phyloP scores from a whole-genome alignment of 805 yeast genomes.

The Hanseniaspora occidentalis region DNA sequence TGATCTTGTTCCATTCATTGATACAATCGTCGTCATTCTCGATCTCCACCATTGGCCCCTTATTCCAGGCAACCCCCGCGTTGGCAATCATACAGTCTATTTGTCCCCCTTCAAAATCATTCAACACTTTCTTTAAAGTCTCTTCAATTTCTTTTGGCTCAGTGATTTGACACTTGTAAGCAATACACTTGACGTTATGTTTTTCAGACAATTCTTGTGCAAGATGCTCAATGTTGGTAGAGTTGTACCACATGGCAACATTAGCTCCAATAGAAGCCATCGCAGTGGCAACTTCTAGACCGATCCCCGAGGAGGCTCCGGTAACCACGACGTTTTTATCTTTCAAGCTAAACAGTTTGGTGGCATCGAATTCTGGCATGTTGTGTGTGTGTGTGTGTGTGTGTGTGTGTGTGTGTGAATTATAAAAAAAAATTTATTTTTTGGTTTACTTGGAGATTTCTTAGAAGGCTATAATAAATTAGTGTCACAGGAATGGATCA shows the following conservation, averaged over 20 bases:
- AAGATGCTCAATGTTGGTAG: conserved; percentile 32
- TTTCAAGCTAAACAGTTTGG: conserved; percentile 54
- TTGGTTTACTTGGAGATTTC: no score
- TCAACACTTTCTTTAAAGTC: conserved; percentile 27
- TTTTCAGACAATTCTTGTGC: conserved; percentile 28
- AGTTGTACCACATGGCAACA: conserved; percentile 57
- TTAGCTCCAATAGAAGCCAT: conserved; percentile 83
- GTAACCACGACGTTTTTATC: conserved; percentile 77
- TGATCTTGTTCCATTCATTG: conserved; percentile 57
- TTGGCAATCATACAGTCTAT: conserved; percentile 80
- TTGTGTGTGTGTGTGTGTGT: conserved; percentile 11
- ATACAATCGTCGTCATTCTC: conserved; percentile 26
- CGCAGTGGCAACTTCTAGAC: conserved; percentile 70
- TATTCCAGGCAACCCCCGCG: conserved; percentile 79
- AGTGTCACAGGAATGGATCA: no score
- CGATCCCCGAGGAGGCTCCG: conserved; percentile 81
- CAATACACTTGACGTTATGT: conserved; percentile 50
- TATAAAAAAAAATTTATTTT: no score
- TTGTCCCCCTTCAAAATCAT: conserved; percentile 57
- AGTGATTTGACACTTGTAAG: conserved; percentile 28
- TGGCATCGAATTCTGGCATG: conserved; percentile 41
- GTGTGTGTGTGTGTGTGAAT: background rate
- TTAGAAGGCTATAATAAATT: no score
- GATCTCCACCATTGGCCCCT: conserved; percentile 42
- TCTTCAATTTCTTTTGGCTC: conserved; percentile 17